Evolutionary conservation across 768 basidiomycete species (phyloP).

Genomic region (Mycena belliarum): DNA sequence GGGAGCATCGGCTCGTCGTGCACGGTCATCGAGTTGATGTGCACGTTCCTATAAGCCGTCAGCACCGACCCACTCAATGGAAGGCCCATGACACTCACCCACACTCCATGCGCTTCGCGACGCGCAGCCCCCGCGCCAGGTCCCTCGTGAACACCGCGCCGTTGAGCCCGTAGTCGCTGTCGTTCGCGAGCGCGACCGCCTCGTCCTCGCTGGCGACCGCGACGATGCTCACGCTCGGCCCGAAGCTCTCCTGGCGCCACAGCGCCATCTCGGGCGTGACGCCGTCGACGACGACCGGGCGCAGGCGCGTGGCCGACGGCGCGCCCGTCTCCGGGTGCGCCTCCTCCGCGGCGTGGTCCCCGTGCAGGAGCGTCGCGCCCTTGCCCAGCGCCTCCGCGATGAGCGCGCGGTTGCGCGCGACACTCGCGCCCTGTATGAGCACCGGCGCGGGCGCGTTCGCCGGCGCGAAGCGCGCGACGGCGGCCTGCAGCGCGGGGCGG

Average conservation of each 20-base stretch:
- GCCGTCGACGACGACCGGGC: slow-evolving; percentile 16
- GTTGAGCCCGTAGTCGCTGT: slow-evolving; percentile 18
- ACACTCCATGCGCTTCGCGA: slow-evolving; percentile 18
- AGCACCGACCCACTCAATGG: neutral
- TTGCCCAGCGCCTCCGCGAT: slow-evolving; percentile 17
- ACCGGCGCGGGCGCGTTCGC: slow-evolving; percentile 4
- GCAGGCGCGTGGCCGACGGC: slow-evolving; percentile 4
- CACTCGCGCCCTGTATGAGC: slow-evolving; percentile 13
- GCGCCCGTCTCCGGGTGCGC: slow-evolving; percentile 15
- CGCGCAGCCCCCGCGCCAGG: slow-evolving; percentile 13
- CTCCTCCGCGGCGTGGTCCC: slow-evolving; percentile 16
- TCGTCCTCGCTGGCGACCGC: slow-evolving; percentile 19
- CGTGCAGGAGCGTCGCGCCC: slow-evolving; percentile 18
- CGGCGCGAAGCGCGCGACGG: slow-evolving; percentile 35
- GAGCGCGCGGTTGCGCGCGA: slow-evolving; percentile 13
- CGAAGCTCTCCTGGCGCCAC: slow-evolving; percentile 19
- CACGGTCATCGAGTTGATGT: slow-evolving; percentile 20
- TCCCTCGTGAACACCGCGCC: slow-evolving; percentile 19
- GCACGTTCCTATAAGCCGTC: slow-evolving; percentile 1
- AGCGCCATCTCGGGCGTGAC: slow-evolving; percentile 20
- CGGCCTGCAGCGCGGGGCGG: slow-evolving; percentile 44
- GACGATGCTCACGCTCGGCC: slow-evolving; percentile 21
- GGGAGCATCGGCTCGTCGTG: slow-evolving; percentile 20
- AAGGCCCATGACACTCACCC: slow-evolving; percentile 7
- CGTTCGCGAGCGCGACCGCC: slow-evolving; percentile 20